phyloP scores from a whole-genome alignment of 2,329 filamentous ascomycete genomes.

The Lasiodiplodia theobromae region DNA sequence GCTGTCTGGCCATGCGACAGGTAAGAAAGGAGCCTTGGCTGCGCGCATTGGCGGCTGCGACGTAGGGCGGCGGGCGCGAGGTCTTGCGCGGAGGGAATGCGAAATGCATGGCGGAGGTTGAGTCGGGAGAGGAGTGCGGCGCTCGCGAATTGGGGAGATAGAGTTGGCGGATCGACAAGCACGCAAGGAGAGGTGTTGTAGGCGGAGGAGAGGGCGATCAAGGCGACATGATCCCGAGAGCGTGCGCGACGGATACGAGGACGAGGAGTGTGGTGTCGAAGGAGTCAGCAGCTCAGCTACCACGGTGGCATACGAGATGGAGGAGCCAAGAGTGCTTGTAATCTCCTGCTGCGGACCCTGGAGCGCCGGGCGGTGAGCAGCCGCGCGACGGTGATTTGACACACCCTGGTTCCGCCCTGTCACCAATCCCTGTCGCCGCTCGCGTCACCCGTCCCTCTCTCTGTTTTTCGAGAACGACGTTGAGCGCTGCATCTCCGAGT shows the following conservation, averaged over 20 bases:
- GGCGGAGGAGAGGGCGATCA: constrained; percentile 2
- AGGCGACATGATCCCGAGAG: constrained; percentile 12
- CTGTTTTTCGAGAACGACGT: no score
- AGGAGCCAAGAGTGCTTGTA: neutral
- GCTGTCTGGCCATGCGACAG: constrained; percentile 67
- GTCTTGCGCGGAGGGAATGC: constrained; percentile 86
- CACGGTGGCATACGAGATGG: constrained; percentile 23
- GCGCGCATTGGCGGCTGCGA: constrained; percentile 53
- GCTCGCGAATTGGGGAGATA: constrained; percentile 7
- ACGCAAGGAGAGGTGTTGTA: constrained; percentile 25
- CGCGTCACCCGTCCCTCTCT: constrained; percentile 2
- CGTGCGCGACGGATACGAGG: neutral
- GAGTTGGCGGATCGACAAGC: constrained; percentile 23
- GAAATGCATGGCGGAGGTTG: constrained; percentile 74
- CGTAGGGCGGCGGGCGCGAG: constrained; percentile 77
- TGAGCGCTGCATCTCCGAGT: neutral
- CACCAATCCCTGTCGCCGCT: constrained; percentile 1
- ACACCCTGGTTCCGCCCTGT: neutral
- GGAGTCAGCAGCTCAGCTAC: constrained; percentile 2
- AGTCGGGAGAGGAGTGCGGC: neutral
- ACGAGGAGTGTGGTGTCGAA: neutral
- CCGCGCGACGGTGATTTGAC: neutral
- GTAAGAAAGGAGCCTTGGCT: constrained; percentile 62
- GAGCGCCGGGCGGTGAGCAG: constrained; percentile 15
- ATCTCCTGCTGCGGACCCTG: constrained; percentile 19